phyloP scores from a whole-genome alignment of 192 early-diverging fungal species.

The Entophlyctis luteolus region DNA sequence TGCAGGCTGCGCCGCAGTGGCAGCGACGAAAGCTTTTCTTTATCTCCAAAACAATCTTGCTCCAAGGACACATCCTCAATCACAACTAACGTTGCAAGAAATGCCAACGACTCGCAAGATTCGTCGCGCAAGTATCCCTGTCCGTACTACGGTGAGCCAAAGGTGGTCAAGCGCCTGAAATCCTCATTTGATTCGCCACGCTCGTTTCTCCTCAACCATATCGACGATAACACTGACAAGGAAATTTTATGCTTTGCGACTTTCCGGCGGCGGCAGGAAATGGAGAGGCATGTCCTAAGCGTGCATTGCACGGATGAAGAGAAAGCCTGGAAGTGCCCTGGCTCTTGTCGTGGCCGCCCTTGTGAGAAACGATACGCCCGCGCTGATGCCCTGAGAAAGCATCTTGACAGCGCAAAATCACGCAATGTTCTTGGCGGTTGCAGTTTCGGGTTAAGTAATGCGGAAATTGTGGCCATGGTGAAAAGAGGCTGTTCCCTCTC shows the following conservation, averaged over 20 bases:
- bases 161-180: not conserved
- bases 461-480: slow-evolving; percentile 11
- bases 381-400: slow-evolving; percentile 24
- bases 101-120: too few relatives aligned
- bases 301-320: slow-evolving; percentile 24
- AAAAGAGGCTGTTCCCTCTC: too few relatives aligned
- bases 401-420: slow-evolving; percentile 9
- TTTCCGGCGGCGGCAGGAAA: slow-evolving; percentile 5
- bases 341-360: not conserved
- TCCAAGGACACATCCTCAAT: too few relatives aligned
- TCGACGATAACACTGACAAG: not conserved
- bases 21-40: too few relatives aligned
- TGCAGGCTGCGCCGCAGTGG: too few relatives aligned
- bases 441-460: slow-evolving; percentile 3
- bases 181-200: not conserved
- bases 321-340: slow-evolving; percentile 22
- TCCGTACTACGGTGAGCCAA: not conserved
- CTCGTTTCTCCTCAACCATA: not conserved
- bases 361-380: slow-evolving; percentile 23
- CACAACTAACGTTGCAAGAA: too few relatives aligned
- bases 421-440: not conserved
- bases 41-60: too few relatives aligned
- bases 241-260: not conserved
- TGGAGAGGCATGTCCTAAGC: slow-evolving; percentile 10
- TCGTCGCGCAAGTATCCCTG: not conserved